A percentile compares a stretch with the other conserved stretches of the same genome.
Evolutionary conservation across 257 asterid genomes (phyloP).

Genomic region (Asclepias syriaca): DNA sequence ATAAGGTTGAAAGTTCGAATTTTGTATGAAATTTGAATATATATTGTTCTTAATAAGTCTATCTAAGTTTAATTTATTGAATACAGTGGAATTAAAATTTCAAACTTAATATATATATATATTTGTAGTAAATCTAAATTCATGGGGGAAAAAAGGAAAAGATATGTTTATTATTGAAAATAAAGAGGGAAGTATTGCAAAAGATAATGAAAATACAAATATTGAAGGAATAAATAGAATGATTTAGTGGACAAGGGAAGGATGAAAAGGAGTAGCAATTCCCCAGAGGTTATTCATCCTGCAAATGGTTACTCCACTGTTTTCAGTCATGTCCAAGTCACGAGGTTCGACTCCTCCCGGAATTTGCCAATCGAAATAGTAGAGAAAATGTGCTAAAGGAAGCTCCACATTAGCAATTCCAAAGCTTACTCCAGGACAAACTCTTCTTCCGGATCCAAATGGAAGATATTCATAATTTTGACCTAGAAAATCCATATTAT

Average conservation of each 20-base stretch:
- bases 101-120: no score
- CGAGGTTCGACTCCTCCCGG: not conserved
- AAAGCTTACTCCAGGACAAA: not conserved
- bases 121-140: no score
- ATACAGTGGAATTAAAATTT: no score
- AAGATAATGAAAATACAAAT: no score
- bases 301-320: not conserved
- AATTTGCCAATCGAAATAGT: not conserved
- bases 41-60: no score
- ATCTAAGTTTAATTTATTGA: no score
- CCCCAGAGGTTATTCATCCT: not conserved
- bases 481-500: not conserved
- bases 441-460: not conserved
- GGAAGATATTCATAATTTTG: slow-evolving; percentile 1
- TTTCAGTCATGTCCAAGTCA: slow-evolving; percentile 6
- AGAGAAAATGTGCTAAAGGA: slow-evolving; percentile 4
- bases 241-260: not conserved
- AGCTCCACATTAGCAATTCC: slow-evolving; percentile 1
- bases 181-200: no score
- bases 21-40: no score
- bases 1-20: no score
- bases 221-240: not conserved
- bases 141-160: no score
- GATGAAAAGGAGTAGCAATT: not conserved
- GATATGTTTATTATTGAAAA: no score